Base-by-base conservation (phyloP, 345 rosid genomes). In the Lepidium africanum region DNA sequence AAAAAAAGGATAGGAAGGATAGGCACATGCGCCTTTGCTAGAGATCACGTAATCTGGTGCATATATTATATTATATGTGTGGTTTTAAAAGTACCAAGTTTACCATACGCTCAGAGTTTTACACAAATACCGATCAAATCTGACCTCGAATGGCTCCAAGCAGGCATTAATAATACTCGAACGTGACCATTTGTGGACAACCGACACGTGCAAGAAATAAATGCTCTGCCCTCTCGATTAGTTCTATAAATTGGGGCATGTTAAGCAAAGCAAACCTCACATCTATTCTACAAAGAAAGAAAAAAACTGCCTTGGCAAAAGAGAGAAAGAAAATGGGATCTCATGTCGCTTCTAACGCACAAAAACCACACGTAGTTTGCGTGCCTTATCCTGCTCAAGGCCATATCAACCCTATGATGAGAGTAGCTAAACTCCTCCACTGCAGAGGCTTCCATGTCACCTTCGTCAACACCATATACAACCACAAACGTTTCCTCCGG, bases 361-460 rank as follows among this genome's bases (percentile, higher is more conserved):
- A 63, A 30, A 55, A 56, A 64, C 77, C 77, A 58, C 77, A 73
- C 40, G 77, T 50, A 21, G 67, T 66, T 41, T 65, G 60, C 23
- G 39, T 73, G 17, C 77, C 72, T 6, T 73, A 19, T n/a, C 77
- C 72, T 9, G 55, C 62, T 33, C 77, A 73, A 59, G 77, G 72
- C 46, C 77, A 73, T 55, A 66, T 73, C 54, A 73, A 35, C 9
- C 77, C 77, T 2, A 66, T 73, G 72, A 7, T 73, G 55, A 51
- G 51, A 33, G 71, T 73, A 51, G 77, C 77, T 49, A 45, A 73
- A 42, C 72, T 73, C 56, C 72, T 73, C 55, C 67, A 67, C 48
- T 5, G 2, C 1, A 66, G 35, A 47, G 76, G 76, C 46, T 73
- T 73, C 45, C 55, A 73, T 35, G 67, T 73, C 48, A 73, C 72